Evolutionary conservation across 2,329 filamentous ascomycete species (phyloP).

Genomic region (Pezicula neosporulosa): DNA sequence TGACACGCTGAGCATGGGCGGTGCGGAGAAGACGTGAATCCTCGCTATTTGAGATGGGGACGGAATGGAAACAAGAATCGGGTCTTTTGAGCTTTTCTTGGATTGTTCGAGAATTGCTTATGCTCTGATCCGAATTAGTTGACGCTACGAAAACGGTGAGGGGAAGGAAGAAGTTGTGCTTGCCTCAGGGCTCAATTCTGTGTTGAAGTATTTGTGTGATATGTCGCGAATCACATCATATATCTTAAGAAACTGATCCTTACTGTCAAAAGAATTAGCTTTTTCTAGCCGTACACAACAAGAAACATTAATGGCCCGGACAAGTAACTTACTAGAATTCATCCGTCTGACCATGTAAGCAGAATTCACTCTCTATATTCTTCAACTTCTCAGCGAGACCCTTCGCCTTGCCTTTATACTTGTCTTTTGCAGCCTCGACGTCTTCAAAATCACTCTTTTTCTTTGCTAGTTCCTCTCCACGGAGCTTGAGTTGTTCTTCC

Average conservation of each 20-base stretch:
- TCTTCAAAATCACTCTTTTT: conserved; percentile 3
- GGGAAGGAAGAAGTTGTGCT: neutral
- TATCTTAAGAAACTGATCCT: conserved; percentile 7
- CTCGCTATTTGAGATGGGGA: conserved; percentile 9
- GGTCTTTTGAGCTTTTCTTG: conserved; percentile 5
- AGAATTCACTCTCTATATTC: conserved; percentile 10
- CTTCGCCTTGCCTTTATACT: neutral
- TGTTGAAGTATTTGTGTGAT: conserved; percentile 4
- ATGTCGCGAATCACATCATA: conserved; percentile 4
- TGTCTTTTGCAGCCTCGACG: conserved; percentile 1
- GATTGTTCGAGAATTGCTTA: neutral
- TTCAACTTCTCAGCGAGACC: conserved; percentile 4
- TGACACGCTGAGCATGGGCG: conserved; percentile 7
- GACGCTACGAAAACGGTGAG: neutral
- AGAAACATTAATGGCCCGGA: neutral
- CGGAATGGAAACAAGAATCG: conserved; percentile 6
- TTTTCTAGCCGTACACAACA: neutral
- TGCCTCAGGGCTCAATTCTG: conserved; percentile 6
- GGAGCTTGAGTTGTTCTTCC: conserved; percentile 3
- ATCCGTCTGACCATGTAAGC: neutral
- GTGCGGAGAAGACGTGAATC: conserved; percentile 9
- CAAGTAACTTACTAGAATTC: conserved; percentile 12
- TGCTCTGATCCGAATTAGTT: conserved; percentile 1
- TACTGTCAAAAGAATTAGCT: neutral
- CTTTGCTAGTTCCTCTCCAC: neutral